Percentiles rank a stretch among this genome's conserved stretches.
Conservation (phyloP, 305 asterid genomes). For the Stenogyne calaminthoides region DNA sequence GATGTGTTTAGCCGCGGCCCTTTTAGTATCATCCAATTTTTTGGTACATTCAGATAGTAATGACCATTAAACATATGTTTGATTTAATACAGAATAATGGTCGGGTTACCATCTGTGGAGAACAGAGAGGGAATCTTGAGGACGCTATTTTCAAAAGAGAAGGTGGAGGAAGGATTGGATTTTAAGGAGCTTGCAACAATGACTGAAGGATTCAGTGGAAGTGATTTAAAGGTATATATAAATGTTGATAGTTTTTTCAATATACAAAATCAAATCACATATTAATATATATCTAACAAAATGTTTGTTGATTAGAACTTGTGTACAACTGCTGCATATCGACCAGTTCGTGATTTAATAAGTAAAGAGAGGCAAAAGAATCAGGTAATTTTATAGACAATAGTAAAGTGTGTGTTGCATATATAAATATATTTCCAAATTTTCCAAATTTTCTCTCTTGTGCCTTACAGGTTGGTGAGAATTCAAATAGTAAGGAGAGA, state of each 20-base stretch:
- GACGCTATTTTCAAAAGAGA: conserved; percentile 68
- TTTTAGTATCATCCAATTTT: neutral
- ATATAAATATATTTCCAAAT: conserved; percentile 1
- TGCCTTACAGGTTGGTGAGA: conserved; percentile 28
- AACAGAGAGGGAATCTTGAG: conserved; percentile 62
- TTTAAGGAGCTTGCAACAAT: conserved; percentile 65
- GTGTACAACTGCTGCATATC: conserved; percentile 75
- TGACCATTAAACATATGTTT: neutral
- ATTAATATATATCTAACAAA: conserved; percentile 21
- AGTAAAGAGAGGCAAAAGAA: conserved; percentile 56
- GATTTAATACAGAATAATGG: conserved; percentile 63
- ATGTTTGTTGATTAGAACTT: conserved; percentile 52
- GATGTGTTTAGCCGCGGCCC: too few relatives aligned
- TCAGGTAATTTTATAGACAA: conserved; percentile 33
- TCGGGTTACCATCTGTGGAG: conserved; percentile 72
- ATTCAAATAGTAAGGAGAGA: conserved; percentile 45
- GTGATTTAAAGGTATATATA: conserved; percentile 73
- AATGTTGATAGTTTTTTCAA: neutral
- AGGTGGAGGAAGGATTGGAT: conserved; percentile 54
- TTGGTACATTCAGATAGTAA: neutral
- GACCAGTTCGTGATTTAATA: conserved; percentile 74
- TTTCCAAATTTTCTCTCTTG: neutral
- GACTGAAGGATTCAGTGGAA: conserved; percentile 85
- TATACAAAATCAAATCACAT: neutral
- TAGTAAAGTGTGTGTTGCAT: neutral